Conservation (phyloP, 305 asterid species). For the Nicotiana rustica region DNA sequence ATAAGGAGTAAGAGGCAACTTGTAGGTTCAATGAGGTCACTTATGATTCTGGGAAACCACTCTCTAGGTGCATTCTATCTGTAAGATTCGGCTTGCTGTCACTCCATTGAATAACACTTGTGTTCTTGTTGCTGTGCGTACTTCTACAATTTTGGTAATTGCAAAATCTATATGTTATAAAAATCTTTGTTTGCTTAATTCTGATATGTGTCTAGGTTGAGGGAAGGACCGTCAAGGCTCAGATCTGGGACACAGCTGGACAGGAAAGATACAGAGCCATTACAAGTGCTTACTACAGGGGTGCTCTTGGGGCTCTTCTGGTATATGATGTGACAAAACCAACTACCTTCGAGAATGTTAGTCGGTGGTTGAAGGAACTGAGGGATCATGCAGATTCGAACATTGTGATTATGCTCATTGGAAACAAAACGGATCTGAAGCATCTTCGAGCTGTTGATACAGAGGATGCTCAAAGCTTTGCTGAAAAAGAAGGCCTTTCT, state of each 20-base stretch:
- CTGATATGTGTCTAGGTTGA: conserved; percentile 54
- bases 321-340: conserved; percentile 80
- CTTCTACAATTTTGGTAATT: not conserved
- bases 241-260: conserved; percentile 90
- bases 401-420: conserved; percentile 77
- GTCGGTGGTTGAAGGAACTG: conserved; percentile 83
- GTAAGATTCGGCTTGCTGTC: not conserved
- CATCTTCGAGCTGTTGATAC: conserved; percentile 78
- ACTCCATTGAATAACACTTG: not conserved
- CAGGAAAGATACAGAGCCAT: conserved; percentile 84
- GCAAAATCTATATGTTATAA: not conserved
- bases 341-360: conserved; percentile 68
- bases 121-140: not conserved
- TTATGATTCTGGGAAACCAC: not conserved
- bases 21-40: not conserved
- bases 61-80: not conserved
- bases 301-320: conserved; percentile 82
- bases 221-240: conserved; percentile 75
- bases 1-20: not conserved
- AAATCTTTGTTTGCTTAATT: not conserved
- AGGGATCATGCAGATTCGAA: conserved; percentile 78
- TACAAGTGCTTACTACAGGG: conserved; percentile 79
- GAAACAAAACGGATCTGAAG: conserved; percentile 72
- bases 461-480: conserved; percentile 76
- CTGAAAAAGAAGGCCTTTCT: conserved; percentile 75